Base-by-base conservation (phyloP, 768 basidiomycete genomes). In the Crassisporium funariophilum region DNA sequence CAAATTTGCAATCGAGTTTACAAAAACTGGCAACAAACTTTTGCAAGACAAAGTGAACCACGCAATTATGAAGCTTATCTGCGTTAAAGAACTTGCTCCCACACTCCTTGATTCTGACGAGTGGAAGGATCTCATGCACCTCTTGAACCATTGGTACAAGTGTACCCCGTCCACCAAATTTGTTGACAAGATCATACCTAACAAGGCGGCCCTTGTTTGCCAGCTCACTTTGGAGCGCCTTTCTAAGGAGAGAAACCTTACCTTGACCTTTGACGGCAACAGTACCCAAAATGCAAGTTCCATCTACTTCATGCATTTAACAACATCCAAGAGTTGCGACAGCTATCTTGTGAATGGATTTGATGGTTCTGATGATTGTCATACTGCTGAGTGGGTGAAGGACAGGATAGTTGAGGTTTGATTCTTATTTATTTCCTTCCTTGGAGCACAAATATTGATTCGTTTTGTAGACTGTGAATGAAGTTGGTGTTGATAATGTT, bases 41-140 rank as follows among this genome's bases (percentile, higher is more conserved):
- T 16, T 13, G 25, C 23, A 20, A 16, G 25, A 46, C n/a, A 25
- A 21, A 21, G 49, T 59, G 24, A 49, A 63, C 42, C 52, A 53
- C 23, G 37, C 29, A n/a, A 54, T 61, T 31, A 46, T 57, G 41
- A 25, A 41, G 20, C 50, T 62, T 7, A 57, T 62, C 35, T 62
- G 61, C 47, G 53, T 57, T 21, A 21, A 46, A 2, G 59, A 59
- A 12, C 44, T 62, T 2, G 37, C 54, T 41, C 57, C 59, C 3
- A 48, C 47, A 20, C 25, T 63, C 17, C 35, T 62, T 7, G 54
- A 62, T 36, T 54, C 52, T 6, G n/a, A 22, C 2, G 60, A 61
- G 41, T 63, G 61, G 61, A 57, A 59, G 36, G 60, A 62, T 20
- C 42, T 60, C 12, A 45, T 58, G 36, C 9, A 27, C 15, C 51